Conservation (phyloP, 73 alveolate genomes). For the Paramecium sonneborni region DNA sequence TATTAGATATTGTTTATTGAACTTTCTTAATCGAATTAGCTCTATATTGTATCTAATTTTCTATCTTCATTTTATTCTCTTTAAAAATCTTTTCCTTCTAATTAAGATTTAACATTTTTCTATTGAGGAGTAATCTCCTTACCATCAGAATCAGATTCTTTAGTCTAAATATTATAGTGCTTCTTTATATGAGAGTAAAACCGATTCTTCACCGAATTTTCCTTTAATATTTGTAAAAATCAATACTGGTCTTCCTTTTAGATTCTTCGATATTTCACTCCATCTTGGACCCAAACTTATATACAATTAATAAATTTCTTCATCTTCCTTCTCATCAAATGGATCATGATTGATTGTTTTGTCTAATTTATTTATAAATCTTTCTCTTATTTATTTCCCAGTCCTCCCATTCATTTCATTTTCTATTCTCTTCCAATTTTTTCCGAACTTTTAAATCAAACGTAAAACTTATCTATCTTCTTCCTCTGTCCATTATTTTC, state of each 20-base stretch:
- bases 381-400: slow-evolving; percentile 97
- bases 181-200: slow-evolving; percentile 61
- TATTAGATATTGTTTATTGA: not conserved
- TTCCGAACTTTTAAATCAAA: slow-evolving; percentile 57
- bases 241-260: slow-evolving; percentile 65
- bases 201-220: slow-evolving; percentile 63
- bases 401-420: slow-evolving; percentile 70
- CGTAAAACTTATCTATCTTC: slow-evolving; percentile 59
- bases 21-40: not conserved
- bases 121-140: not conserved
- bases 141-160: slow-evolving; percentile 12
- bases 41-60: not conserved
- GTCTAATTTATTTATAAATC: slow-evolving; percentile 97
- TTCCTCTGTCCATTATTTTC: slow-evolving; percentile 67
- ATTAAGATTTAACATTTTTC: not conserved
- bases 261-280: slow-evolving; percentile 60
- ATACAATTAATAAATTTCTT: slow-evolving; percentile 47
- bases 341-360: slow-evolving; percentile 90
- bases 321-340: slow-evolving; percentile 89
- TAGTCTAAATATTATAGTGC: not conserved
- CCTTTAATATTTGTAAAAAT: slow-evolving; percentile 5
- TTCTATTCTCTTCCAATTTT: slow-evolving; percentile 67
- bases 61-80: not conserved
- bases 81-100: not conserved
- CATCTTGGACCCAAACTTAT: slow-evolving; percentile 60